phyloP scores from a whole-genome alignment of 1,284 basidiomycete species.

The Moesziomyces antarcticus region DNA sequence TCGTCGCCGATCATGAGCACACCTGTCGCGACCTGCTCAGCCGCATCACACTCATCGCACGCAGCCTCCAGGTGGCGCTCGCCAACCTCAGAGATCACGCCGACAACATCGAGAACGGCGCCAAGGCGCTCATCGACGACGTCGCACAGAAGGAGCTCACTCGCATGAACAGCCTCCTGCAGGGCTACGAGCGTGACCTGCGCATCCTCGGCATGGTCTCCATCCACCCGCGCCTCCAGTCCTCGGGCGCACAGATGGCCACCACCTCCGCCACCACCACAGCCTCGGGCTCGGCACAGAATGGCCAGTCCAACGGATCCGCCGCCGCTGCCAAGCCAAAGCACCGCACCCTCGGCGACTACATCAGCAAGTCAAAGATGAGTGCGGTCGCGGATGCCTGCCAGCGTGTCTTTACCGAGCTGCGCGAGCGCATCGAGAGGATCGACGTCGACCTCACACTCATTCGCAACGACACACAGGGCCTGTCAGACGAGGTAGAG shows the following conservation, averaged over 20 bases:
- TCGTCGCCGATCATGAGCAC: conserved; percentile 12
- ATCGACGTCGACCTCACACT: conserved; percentile 40
- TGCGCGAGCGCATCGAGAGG: conserved; percentile 42
- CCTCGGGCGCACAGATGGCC: conserved; percentile 17
- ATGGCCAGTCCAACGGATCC: conserved; percentile 16
- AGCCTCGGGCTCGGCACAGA: conserved; percentile 20
- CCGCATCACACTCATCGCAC: conserved; percentile 48
- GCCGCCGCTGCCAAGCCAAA: conserved; percentile 16
- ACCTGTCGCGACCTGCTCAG: conserved; percentile 31
- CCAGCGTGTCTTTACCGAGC: conserved; percentile 38
- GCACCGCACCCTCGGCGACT: conserved; percentile 58
- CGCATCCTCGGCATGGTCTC: conserved; percentile 55
- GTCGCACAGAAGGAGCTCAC: conserved; percentile 52
- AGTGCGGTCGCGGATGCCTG: conserved; percentile 57
- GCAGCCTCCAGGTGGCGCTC: conserved; percentile 58
- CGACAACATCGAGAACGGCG: conserved; percentile 50
- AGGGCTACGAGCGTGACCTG: conserved; percentile 59
- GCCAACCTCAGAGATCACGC: conserved; percentile 61
- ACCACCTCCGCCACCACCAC: conserved; percentile 24
- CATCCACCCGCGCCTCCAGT: conserved; percentile 56
- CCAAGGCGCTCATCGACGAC: conserved; percentile 43
- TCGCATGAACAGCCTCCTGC: conserved; percentile 58
- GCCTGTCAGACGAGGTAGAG: conserved; percentile 51
- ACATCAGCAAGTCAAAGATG: conserved; percentile 56
- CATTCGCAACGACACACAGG: conserved; percentile 48